These are phyloP conservation scores for Gypsophila paniculata DNA, from an alignment of 179 eudicot species.

Conservation along the genomic window DNA sequence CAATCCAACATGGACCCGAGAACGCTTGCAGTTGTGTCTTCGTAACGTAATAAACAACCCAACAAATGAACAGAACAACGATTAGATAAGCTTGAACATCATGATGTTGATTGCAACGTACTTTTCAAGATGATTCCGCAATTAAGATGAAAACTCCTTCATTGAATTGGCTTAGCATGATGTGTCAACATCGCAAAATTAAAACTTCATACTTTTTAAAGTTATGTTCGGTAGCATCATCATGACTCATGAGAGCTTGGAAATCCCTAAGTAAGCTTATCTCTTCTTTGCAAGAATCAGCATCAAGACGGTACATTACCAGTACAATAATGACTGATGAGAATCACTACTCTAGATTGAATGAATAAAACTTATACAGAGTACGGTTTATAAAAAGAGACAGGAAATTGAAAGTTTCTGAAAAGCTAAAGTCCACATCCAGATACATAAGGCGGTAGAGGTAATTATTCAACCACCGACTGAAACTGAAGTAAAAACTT, in stretches of 20 bases:
- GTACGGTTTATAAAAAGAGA: not conserved
- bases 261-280: not conserved
- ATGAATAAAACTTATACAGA: too few relatives aligned
- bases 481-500: not conserved
- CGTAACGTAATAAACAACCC: not conserved
- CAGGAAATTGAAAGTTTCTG: not conserved
- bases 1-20: too few relatives aligned
- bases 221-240: not conserved
- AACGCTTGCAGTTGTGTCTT: not conserved
- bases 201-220: not conserved
- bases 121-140: too few relatives aligned
- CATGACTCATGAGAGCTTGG: not conserved
- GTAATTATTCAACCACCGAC: not conserved
- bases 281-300: not conserved
- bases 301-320: not conserved
- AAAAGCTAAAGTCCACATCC: not conserved
- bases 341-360: too few relatives aligned
- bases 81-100: not conserved
- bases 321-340: too few relatives aligned
- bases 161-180: constrained; percentile 3
- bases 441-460: not conserved
- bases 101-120: not conserved
- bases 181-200: not conserved
- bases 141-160: not conserved
- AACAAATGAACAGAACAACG: not conserved